Base-by-base conservation (phyloP, 1,139 yeast genomes). In the Taiozyma sp. region DNA sequence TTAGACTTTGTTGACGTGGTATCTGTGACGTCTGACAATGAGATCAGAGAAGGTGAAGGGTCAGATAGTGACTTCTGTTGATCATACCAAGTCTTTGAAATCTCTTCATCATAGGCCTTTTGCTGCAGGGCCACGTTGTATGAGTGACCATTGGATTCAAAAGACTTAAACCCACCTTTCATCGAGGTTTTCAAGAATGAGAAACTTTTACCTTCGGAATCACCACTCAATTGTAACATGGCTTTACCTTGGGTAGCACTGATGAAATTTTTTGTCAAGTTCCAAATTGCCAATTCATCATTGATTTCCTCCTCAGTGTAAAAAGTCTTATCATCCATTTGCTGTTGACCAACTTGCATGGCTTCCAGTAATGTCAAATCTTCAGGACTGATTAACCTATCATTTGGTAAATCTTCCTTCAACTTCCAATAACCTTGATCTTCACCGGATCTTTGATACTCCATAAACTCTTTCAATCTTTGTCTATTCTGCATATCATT, bases 401-500 rank as follows among this genome's bases (percentile, higher is more conserved):
- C 76, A 44, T 75, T 79, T 0, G 96, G 95, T 14, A 92, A 75
- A 4, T 80, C 76, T 51, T 85, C 91, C 61, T 90, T 90, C 52
- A 95, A 78, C 63, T 91, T 93, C 99, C 99, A 95, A 64, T 75
- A 88, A 3, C 98, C 97, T 65, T 91, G 97, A 65, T 93, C 98
- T 30, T 87, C 92, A 14, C 99, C 99, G 44, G 87, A 83, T 60
- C 98, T 78, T 70, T 92, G 98, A 63, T 89, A 95, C 64, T 92
- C 98, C 99, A 95, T 95, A 61, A 95, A 95, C 69, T 95, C 99
- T 67, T 95, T 95, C 54, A 95, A 77, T 56, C 97, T 76, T 70
- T 93, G 98, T 61, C 99, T 79, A 64, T 91, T 93, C 68, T 95
- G 99, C 91, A 93, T 92, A 65, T 93, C 98, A 65, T 88, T 92